Percentiles rank a stretch among this genome's conserved stretches.
phyloP scores from a whole-genome alignment of 768 basidiomycete genomes.

The Phanerochaete sordida region DNA sequence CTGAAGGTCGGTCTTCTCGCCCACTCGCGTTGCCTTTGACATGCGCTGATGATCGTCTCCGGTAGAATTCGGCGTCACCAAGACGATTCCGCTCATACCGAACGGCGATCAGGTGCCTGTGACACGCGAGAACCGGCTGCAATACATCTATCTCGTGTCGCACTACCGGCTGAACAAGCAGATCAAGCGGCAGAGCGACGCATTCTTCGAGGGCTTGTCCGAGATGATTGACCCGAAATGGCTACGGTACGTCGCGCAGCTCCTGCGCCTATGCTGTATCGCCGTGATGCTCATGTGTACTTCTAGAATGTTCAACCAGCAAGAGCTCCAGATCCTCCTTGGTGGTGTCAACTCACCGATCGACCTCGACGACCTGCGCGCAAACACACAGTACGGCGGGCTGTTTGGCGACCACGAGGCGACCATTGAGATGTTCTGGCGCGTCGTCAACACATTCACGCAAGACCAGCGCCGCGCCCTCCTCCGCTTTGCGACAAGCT shows the following conservation, averaged over 20 bases:
- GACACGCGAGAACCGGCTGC: conserved; percentile 83
- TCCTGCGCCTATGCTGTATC: not conserved
- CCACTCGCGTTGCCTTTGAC: not conserved
- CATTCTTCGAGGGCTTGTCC: conserved; percentile 89
- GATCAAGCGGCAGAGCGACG: conserved; percentile 78
- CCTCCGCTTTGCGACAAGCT: conserved; percentile 90
- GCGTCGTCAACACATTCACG: conserved; percentile 74
- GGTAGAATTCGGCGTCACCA: conserved; percentile 78
- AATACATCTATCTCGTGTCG: conserved; percentile 87
- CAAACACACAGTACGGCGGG: conserved; percentile 81
- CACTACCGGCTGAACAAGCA: conserved; percentile 87
- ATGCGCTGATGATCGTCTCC: not conserved
- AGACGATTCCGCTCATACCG: conserved; percentile 73
- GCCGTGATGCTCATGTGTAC: not conserved
- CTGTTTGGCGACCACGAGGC: conserved; percentile 65
- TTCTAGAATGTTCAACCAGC: conserved; percentile 92
- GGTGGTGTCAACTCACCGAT: conserved; percentile 86
- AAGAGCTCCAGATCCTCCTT: conserved; percentile 88
- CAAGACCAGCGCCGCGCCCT: conserved; percentile 77
- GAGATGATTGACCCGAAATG: conserved; percentile 92
- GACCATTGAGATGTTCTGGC: conserved; percentile 84
- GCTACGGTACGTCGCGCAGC: conserved; percentile 55
- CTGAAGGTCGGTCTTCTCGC: not conserved
- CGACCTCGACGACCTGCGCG: conserved; percentile 76
- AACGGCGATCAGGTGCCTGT: conserved; percentile 82